A percentile compares a stretch with the other conserved stretches of the same genome.
phyloP scores from a whole-genome alignment of 108 stramenopile genomes.

The Nitzschia palea region DNA sequence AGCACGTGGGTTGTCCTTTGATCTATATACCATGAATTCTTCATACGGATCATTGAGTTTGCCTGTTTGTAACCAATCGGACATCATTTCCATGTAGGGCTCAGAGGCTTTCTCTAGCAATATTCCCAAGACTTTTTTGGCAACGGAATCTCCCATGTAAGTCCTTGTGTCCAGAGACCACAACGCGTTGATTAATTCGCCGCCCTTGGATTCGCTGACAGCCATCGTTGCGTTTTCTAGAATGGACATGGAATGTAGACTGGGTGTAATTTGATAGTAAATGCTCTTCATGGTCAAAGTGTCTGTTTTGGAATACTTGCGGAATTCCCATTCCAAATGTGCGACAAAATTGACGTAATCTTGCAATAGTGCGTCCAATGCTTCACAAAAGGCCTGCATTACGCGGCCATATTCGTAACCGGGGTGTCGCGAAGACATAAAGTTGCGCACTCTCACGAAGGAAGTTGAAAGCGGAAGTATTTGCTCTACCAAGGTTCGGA shows the following conservation, averaged over 20 bases:
- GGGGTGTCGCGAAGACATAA: constrained; percentile 51
- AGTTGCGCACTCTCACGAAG: constrained; percentile 66
- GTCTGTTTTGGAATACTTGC: constrained; percentile 16
- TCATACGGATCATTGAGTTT: constrained; percentile 81
- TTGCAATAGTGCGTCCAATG: constrained; percentile 63
- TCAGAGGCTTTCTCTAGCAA: constrained; percentile 68
- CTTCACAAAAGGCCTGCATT: constrained; percentile 86
- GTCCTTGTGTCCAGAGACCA: constrained; percentile 35
- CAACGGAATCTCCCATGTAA: constrained; percentile 66
- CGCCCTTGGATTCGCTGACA: constrained; percentile 66
- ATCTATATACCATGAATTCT: constrained; percentile 89
- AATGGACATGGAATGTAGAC: constrained; percentile 73
- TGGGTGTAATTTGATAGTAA: constrained; percentile 68
- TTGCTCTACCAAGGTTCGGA: constrained; percentile 52
- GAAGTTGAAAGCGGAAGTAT: constrained; percentile 76
- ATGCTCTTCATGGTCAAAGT: constrained; percentile 74
- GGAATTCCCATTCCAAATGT: constrained; percentile 60
- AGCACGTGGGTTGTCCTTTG: neutral
- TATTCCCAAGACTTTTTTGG: constrained; percentile 50
- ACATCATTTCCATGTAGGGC: constrained; percentile 88
- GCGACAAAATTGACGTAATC: constrained; percentile 80
- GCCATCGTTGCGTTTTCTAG: constrained; percentile 55
- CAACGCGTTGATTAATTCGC: constrained; percentile 75
- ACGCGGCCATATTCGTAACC: constrained; percentile 85
- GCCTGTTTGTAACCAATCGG: constrained; percentile 80